Evolutionary conservation across 257 asterid genomes (phyloP).

Genomic region (Oldenlandia corymbosa): DNA sequence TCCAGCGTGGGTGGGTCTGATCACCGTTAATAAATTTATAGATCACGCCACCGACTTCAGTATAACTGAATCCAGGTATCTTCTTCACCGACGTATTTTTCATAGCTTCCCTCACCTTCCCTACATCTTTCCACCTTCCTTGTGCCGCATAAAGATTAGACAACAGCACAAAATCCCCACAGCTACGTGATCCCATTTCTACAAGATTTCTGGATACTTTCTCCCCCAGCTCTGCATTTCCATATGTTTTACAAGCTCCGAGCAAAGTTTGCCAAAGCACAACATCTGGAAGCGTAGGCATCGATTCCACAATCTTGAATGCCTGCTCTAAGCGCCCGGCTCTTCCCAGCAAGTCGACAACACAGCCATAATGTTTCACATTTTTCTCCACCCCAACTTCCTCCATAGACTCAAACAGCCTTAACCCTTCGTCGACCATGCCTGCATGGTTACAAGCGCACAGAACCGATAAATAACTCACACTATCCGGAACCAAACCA

Average conservation of each 20-base stretch:
- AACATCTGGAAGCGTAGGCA: conserved; percentile 56
- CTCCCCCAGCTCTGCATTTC: conserved; percentile 78
- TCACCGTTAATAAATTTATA: conserved; percentile 69
- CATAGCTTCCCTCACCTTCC: conserved; percentile 80
- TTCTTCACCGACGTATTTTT: conserved; percentile 58
- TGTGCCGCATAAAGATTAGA: conserved; percentile 81
- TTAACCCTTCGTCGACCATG: conserved; percentile 82
- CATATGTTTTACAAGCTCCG: conserved; percentile 73
- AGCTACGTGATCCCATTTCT: conserved; percentile 73
- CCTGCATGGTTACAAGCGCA: conserved; percentile 96
- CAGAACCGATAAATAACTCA: conserved; percentile 63
- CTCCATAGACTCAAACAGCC: conserved; percentile 58
- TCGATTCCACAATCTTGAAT: conserved; percentile 44
- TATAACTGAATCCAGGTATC: conserved; percentile 82
- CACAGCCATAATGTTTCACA: conserved; percentile 82
- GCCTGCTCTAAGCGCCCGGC: conserved; percentile 76
- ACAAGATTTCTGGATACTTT: conserved; percentile 70
- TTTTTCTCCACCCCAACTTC: conserved; percentile 37
- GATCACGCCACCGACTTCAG: conserved; percentile 50
- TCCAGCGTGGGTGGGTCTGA: conserved; percentile 46
- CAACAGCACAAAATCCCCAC: conserved; percentile 83
- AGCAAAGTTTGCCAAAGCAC: conserved; percentile 90
- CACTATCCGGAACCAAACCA: conserved; percentile 42
- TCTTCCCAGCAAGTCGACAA: conserved; percentile 82
- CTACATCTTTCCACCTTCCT: conserved; percentile 77